Conservation (phyloP, 1,284 basidiomycete species). For the Ganoderma leucocontextum region DNA sequence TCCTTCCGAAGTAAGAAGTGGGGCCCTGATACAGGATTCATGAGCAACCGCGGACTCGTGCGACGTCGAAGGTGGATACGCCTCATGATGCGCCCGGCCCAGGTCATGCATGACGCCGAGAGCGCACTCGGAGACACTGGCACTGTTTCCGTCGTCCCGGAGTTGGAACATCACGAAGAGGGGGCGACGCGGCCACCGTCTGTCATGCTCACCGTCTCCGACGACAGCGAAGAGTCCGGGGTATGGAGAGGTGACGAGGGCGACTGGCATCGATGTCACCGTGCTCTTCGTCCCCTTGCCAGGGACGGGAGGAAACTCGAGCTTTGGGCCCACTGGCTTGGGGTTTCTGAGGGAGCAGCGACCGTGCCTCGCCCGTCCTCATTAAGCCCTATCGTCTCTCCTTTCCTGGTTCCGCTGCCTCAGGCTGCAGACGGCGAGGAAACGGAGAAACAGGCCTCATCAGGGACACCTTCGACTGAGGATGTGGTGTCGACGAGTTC, state of each 20-base stretch:
- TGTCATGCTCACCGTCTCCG: conserved; percentile 29
- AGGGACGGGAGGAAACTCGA: conserved; percentile 78
- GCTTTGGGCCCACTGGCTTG: conserved; percentile 72
- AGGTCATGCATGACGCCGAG: conserved; percentile 12
- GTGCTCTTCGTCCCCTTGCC: conserved; percentile 58
- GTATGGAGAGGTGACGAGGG: conserved; percentile 54
- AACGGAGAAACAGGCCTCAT: not conserved
- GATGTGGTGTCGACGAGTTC: conserved; percentile 6
- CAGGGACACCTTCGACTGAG: not conserved
- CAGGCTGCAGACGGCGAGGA: conserved; percentile 4
- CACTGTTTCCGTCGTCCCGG: conserved; percentile 15
- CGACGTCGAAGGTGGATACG: conserved; percentile 80
- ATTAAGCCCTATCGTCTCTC: conserved; percentile 37
- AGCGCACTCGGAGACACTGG: conserved; percentile 15
- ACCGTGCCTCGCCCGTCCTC: conserved; percentile 12
- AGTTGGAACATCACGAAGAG: conserved; percentile 29
- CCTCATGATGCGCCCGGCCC: conserved; percentile 74
- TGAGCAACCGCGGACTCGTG: conserved; percentile 75
- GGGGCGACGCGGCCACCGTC: conserved; percentile 43
- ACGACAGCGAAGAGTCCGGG: conserved; percentile 27
- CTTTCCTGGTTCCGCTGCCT: conserved; percentile 14
- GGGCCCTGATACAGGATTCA: conserved; percentile 64
- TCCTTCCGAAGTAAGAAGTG: conserved; percentile 70
- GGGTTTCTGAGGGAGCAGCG: conserved; percentile 16
- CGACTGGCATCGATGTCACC: conserved; percentile 69